Percentiles rank a stretch among this genome's conserved stretches.
Conservation (phyloP, 2,329 filamentous ascomycete species). For the Pseudocercospora pini-densiflorae region DNA sequence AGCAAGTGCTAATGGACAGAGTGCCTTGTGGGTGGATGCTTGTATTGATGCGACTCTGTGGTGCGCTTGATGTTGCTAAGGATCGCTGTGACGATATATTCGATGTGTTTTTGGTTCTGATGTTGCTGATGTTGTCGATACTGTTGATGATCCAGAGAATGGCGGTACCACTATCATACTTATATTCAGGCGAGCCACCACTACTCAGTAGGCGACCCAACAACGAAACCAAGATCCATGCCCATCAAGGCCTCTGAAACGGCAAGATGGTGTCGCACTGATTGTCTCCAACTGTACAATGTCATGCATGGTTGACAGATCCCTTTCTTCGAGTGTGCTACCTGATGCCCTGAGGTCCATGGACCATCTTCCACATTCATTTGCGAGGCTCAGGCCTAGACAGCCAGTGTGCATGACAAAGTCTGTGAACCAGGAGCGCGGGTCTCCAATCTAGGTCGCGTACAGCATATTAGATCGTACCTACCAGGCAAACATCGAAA, state of each 20-base stretch:
- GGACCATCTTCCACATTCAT: not conserved
- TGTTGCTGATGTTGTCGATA: not conserved
- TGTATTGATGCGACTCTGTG: not conserved
- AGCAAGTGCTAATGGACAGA: not conserved
- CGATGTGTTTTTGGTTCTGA: not conserved
- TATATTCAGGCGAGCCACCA: constrained; percentile 9
- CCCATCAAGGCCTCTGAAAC: constrained; percentile 25
- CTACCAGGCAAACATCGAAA: not conserved
- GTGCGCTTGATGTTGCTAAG: not conserved
- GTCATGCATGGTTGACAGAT: constrained; percentile 18
- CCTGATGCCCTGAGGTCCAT: not conserved
- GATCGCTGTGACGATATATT: not conserved
- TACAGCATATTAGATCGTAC: not conserved
- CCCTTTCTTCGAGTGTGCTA: not conserved
- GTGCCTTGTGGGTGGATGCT: not conserved
- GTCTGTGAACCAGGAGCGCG: not conserved
- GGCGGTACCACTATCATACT: constrained; percentile 10
- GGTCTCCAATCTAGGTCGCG: not conserved
- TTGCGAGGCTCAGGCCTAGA: not conserved
- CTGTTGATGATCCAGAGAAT: constrained; percentile 2
- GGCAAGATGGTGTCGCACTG: constrained; percentile 23
- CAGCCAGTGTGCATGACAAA: not conserved
- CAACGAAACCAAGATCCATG: not conserved
- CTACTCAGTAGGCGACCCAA: not conserved
- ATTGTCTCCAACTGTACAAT: constrained; percentile 19